phyloP scores from a whole-genome alignment of 108 stramenopile genomes.

The Poteriospumella lacustris region DNA sequence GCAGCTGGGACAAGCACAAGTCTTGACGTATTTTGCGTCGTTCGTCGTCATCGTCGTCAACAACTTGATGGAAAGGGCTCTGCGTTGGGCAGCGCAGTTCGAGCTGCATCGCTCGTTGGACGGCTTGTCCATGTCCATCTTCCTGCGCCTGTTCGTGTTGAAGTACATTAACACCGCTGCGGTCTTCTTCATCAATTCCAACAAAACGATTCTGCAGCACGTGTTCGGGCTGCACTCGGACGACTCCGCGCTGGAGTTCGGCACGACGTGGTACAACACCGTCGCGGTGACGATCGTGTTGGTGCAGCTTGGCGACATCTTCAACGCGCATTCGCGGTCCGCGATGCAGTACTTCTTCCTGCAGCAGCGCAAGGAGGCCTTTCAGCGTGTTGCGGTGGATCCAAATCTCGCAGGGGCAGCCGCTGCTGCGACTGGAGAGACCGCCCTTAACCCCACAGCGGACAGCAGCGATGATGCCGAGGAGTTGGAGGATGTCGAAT shows the following conservation, averaged over 20 bases:
- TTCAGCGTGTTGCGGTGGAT: no score
- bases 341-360: constrained; percentile 27
- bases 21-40: constrained; percentile 21
- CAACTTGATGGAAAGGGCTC: constrained; percentile 34
- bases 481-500: no score
- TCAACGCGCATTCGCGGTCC: no score
- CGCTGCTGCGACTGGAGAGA: no score
- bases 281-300: constrained; percentile 38
- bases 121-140: constrained; percentile 51
- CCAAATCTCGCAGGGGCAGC: no score
- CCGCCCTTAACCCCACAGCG: no score
- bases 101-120: constrained; percentile 57
- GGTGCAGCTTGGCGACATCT: constrained; percentile 46
- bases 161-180: constrained; percentile 52
- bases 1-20: background rate
- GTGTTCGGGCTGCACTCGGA: background rate
- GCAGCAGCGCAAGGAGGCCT: constrained; percentile 24
- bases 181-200: constrained; percentile 42
- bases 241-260: constrained; percentile 33
- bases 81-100: background rate
- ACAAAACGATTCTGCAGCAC: constrained; percentile 33
- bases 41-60: constrained; percentile 45
- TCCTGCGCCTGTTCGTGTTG: constrained; percentile 57
- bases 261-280: constrained; percentile 41
- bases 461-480: no score